Conservation (phyloP, 2,329 filamentous ascomycete species). For the Colletotrichum somersetense region DNA sequence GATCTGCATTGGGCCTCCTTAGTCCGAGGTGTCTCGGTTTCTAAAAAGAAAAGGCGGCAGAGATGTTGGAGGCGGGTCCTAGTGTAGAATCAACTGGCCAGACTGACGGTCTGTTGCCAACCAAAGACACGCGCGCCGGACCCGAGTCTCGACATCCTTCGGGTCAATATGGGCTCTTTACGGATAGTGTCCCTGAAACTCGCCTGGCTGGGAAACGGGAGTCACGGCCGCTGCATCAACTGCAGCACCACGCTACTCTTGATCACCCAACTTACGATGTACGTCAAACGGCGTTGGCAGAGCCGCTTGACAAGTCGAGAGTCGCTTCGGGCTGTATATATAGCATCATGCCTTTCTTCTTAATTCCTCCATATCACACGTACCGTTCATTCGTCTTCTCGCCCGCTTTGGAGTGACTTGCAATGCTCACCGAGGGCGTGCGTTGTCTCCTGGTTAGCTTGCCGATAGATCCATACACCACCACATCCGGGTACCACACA, state of each 20-base stretch:
- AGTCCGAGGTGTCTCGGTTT: constrained; percentile 34
- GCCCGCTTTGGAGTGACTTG: not conserved
- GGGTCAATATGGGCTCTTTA: not conserved
- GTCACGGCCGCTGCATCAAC: not conserved
- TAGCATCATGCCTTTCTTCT: not conserved
- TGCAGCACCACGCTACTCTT: not conserved
- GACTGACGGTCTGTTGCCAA: not conserved
- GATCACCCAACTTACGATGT: not conserved
- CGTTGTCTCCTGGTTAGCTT: not conserved
- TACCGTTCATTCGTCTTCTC: not conserved
- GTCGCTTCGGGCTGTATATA: too few species aligned
- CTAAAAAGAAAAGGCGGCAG: constrained; percentile 6
- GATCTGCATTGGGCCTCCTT: constrained; percentile 29
- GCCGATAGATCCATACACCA: not conserved
- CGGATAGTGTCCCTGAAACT: not conserved
- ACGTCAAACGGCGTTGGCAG: not conserved
- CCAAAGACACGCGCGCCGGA: not conserved
- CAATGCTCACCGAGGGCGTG: not conserved
- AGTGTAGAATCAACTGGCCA: not conserved
- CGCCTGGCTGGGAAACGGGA: not conserved
- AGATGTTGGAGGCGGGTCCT: constrained; percentile 14
- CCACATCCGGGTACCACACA: not conserved
- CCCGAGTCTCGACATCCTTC: not conserved
- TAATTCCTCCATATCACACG: not conserved
- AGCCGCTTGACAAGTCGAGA: not conserved